Conservation (phyloP, 164 flowering plant genomes). For the Akebia trifoliata region DNA sequence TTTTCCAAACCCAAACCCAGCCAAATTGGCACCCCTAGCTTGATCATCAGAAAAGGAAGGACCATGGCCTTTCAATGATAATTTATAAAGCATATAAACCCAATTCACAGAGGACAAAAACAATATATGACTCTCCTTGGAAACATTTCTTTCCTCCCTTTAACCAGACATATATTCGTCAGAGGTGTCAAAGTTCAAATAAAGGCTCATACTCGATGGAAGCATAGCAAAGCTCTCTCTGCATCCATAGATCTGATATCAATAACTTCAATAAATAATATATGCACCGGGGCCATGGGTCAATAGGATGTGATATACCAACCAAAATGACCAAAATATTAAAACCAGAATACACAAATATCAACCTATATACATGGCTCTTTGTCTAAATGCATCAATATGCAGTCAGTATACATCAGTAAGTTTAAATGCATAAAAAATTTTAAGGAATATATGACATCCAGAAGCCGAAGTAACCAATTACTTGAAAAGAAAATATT, state of each 20-base stretch:
- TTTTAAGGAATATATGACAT: not conserved
- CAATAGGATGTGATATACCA: not conserved
- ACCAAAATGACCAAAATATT: not conserved
- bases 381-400: not conserved
- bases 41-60: not conserved
- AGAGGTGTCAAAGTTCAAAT: not conserved
- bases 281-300: not conserved
- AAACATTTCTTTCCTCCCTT: too few relatives aligned
- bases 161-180: not conserved
- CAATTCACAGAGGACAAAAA: not conserved
- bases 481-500: constrained; percentile 1
- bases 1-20: not conserved
- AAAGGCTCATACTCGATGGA: not conserved
- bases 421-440: not conserved
- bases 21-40: too few relatives aligned
- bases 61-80: not conserved
- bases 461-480: not conserved
- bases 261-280: not conserved
- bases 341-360: not conserved
- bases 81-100: not conserved
- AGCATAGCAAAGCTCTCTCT: too few relatives aligned
- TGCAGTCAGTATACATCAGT: not conserved
- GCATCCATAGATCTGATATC: too few relatives aligned
- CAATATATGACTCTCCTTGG: too few relatives aligned
- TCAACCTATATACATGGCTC: not conserved